A percentile compares a stretch with the other conserved stretches of the same genome.
phyloP scores from a whole-genome alignment of 78 protist species.

The Cavenderia fasciculata region DNA sequence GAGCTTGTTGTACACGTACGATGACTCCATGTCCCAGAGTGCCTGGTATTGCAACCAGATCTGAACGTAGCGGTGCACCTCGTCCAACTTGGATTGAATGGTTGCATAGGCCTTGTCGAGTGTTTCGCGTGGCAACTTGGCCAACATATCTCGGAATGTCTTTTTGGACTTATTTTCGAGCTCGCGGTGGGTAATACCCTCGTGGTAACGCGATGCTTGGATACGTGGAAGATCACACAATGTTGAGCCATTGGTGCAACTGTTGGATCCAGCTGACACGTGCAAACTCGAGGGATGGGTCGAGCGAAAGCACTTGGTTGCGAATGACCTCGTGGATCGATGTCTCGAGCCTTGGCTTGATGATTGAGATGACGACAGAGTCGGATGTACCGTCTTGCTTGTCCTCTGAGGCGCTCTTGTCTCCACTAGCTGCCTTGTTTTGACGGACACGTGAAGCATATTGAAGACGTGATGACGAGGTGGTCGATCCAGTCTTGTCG shows the following conservation, averaged over 20 bases:
- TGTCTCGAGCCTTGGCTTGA: conserved; percentile 60
- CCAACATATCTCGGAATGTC: conserved; percentile 70
- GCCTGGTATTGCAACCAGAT: conserved; percentile 96
- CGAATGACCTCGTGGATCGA: conserved; percentile 80
- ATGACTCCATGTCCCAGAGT: conserved; percentile 95
- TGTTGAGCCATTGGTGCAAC: conserved; percentile 80
- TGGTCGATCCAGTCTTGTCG: not conserved
- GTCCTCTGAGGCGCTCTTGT: too few species aligned
- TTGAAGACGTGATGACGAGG: not conserved
- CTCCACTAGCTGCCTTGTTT: too few species aligned
- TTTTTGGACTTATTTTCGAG: not conserved
- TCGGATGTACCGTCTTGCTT: not conserved
- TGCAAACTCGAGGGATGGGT: conserved; percentile 91
- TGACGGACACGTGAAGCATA: conserved; percentile 42
- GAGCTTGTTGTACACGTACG: conserved; percentile 61
- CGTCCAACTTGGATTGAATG: conserved; percentile 72
- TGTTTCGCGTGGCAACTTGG: conserved; percentile 77
- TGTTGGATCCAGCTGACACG: conserved; percentile 82
- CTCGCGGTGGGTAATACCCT: conserved; percentile 10
- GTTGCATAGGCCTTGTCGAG: conserved; percentile 66
- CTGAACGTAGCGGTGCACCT: conserved; percentile 70
- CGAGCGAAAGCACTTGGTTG: conserved; percentile 85
- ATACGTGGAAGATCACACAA: conserved; percentile 78
- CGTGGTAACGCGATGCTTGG: conserved; percentile 69
- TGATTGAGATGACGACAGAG: not conserved